A percentile compares a stretch with the other conserved stretches of the same genome.
These are phyloP conservation scores for Peltaster fructicola DNA, from an alignment of 2,329 filamentous ascomycete species.

Conservation along the genomic window DNA sequence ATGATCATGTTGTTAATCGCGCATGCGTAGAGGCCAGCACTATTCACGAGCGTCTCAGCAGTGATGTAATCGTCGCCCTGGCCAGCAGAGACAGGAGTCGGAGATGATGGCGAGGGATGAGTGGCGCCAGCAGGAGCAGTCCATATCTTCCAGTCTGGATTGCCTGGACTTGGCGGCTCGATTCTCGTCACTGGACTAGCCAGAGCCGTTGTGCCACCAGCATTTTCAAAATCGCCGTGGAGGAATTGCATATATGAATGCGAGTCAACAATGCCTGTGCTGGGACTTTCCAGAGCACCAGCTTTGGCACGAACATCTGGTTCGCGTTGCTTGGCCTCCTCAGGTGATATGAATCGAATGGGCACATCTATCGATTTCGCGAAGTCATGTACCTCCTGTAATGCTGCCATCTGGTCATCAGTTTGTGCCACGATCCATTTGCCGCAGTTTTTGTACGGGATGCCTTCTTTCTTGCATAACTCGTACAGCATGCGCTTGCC, in stretches of 20 bases:
- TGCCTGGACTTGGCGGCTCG: constrained; percentile 31
- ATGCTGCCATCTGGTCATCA: constrained; percentile 44
- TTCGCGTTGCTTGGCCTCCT: constrained; percentile 48
- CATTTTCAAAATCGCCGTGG: constrained; percentile 57
- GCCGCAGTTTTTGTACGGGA: constrained; percentile 58
- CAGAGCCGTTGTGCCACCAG: constrained; percentile 57
- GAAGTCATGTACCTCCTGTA: constrained; percentile 39
- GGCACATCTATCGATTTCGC: constrained; percentile 44
- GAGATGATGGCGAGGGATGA: constrained; percentile 8
- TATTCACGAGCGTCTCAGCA: constrained; percentile 63
- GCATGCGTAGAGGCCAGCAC: constrained; percentile 65
- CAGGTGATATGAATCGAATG: constrained; percentile 46
- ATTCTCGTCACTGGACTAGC: constrained; percentile 47
- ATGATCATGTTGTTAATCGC: constrained; percentile 68
- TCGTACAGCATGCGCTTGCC: constrained; percentile 65
- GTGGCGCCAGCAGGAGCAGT: constrained; percentile 17
- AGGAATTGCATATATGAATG: constrained; percentile 72
- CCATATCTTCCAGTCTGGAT: constrained; percentile 51
- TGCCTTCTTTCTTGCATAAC: constrained; percentile 48
- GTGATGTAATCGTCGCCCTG: constrained; percentile 37
- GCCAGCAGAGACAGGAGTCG: constrained; percentile 9
- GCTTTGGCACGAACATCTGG: constrained; percentile 55
- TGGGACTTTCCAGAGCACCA: constrained; percentile 66
- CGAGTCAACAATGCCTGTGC: constrained; percentile 79
- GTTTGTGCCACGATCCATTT: constrained; percentile 95